A percentile compares a stretch with the other conserved stretches of the same genome.
phyloP scores from a whole-genome alignment of 2,329 filamentous ascomycete species.

The Cladosporium sp. region DNA sequence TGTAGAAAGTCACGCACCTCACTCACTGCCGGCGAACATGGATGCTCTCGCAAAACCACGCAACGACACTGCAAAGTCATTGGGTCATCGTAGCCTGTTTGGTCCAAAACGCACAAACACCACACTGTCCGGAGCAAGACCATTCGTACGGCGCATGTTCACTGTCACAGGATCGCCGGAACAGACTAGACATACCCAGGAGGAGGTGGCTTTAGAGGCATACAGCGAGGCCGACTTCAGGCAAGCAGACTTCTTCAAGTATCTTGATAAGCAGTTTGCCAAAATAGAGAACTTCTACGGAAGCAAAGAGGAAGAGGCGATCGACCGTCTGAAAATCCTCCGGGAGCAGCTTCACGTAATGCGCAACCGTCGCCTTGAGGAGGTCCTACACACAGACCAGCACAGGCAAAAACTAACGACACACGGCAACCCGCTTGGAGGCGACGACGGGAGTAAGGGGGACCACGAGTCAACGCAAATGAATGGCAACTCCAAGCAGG shows the following conservation, averaged over 20 bases:
- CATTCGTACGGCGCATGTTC: constrained; percentile 24
- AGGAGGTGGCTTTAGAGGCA: constrained; percentile 48
- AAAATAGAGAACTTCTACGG: constrained; percentile 92
- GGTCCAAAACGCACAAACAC: constrained; percentile 36
- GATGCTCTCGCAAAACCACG: constrained; percentile 15
- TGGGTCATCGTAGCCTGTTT: neutral
- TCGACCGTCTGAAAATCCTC: constrained; percentile 62
- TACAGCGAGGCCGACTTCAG: constrained; percentile 63
- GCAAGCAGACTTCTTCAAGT: constrained; percentile 81
- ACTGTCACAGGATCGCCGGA: constrained; percentile 14
- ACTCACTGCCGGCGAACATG: too few relatives aligned
- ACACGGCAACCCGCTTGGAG: neutral
- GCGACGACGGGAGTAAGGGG: constrained; percentile 1
- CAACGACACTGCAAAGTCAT: neutral
- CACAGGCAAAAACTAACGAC: constrained; percentile 24
- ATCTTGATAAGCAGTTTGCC: constrained; percentile 76
- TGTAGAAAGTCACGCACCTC: neutral
- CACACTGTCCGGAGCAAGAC: constrained; percentile 24
- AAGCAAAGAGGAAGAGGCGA: constrained; percentile 80
- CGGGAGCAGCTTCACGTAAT: constrained; percentile 88
- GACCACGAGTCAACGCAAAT: neutral
- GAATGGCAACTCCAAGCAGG: neutral
- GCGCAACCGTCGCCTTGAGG: constrained; percentile 74
- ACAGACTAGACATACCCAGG: constrained; percentile 24
- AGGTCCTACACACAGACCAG: constrained; percentile 53